phyloP scores from a whole-genome alignment of 2,329 filamentous ascomycete species.

The Calycina herbarum region DNA sequence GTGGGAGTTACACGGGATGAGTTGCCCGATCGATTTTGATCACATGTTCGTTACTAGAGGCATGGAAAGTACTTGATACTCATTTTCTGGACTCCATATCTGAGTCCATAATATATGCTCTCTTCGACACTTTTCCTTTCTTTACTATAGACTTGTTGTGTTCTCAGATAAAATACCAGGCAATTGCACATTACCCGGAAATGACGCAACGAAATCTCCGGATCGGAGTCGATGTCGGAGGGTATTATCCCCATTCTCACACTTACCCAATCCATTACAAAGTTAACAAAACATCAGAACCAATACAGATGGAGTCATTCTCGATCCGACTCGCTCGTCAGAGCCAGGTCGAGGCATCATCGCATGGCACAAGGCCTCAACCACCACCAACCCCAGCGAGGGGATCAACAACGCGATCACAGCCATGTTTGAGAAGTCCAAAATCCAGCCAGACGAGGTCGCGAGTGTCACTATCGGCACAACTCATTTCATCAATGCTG shows the following conservation, averaged over 20 bases:
- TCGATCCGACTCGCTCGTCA: slow-evolving; percentile 5
- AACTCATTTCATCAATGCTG: slow-evolving; percentile 44
- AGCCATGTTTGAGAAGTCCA: slow-evolving; percentile 24
- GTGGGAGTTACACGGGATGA: slow-evolving; percentile 1
- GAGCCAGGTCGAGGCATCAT: slow-evolving; percentile 31
- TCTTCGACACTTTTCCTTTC: neutral
- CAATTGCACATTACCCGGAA: no score
- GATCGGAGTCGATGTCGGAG: slow-evolving; percentile 41
- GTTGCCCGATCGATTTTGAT: slow-evolving; percentile 7
- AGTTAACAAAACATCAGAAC: slow-evolving; percentile 28
- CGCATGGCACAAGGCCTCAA: slow-evolving; percentile 30
- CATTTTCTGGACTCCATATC: neutral
- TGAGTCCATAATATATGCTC: no score
- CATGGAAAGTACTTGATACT: neutral
- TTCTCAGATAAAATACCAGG: neutral
- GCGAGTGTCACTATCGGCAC: slow-evolving; percentile 32
- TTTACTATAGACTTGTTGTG: neutral
- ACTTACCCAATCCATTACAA: neutral
- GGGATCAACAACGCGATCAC: slow-evolving; percentile 31
- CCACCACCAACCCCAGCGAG: slow-evolving; percentile 29
- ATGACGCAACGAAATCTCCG: slow-evolving; percentile 16
- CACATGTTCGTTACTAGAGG: neutral
- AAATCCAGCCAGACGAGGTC: slow-evolving; percentile 22
- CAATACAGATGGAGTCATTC: slow-evolving; percentile 33
- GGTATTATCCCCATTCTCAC: neutral